A percentile compares a stretch with the other conserved stretches of the same genome.
These are phyloP conservation scores for Fusarium pininemorale DNA, from an alignment of 2,329 filamentous ascomycete species.

Conservation along the genomic window DNA sequence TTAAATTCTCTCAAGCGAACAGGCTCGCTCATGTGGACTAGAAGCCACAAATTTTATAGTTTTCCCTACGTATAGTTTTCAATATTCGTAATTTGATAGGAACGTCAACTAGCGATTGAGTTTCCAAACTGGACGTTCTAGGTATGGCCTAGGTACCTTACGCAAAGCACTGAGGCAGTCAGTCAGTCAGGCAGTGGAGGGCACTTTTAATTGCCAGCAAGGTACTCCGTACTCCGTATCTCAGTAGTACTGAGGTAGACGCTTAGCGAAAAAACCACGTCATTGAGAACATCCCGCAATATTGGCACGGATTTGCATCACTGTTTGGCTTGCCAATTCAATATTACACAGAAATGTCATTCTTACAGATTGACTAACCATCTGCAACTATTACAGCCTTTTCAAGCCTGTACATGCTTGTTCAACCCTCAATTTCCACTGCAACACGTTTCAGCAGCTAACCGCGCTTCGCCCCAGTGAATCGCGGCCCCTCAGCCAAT, in stretches of 20 bases:
- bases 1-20: background rate
- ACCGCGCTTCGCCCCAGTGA: slow-evolving; percentile 30
- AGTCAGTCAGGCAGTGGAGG: background rate
- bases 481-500: slow-evolving; percentile 37
- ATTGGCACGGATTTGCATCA: background rate
- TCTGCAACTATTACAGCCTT: background rate
- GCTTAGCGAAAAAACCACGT: slow-evolving; percentile 29
- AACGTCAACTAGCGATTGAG: background rate
- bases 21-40: background rate
- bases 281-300: slow-evolving; percentile 19
- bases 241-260: background rate
- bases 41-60: background rate
- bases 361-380: background rate
- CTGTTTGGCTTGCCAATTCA: background rate
- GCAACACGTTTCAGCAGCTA: slow-evolving; percentile 31
- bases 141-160: background rate
- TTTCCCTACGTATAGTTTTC: background rate
- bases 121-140: background rate
- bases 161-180: background rate
- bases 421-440: slow-evolving; percentile 3
- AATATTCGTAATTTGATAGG: background rate
- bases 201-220: slow-evolving; percentile 13
- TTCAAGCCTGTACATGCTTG: background rate
- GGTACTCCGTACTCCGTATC: background rate
- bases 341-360: background rate